Conservation (phyloP, 176 grass and related monocot genomes). For the Dendrocalamus sinicus region DNA sequence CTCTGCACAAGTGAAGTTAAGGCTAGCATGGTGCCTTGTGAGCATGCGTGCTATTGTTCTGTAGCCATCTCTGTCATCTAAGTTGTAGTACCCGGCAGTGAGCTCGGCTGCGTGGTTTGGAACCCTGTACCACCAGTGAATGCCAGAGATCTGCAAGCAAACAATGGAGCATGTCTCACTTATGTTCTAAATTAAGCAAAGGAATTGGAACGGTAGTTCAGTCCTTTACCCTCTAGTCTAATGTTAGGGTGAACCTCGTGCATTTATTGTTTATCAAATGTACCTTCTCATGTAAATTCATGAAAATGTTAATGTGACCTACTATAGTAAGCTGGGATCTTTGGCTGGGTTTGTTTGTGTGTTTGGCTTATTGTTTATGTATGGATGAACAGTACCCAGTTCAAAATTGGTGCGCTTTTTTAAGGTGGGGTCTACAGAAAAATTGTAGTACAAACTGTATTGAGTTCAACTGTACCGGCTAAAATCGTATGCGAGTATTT, state of each 20-base stretch:
- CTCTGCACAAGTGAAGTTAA: constrained; percentile 96
- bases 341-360: constrained; percentile 45
- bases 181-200: constrained; percentile 31
- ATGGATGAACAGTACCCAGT: too few relatives aligned
- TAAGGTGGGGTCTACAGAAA: too few relatives aligned
- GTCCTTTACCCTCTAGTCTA: not conserved
- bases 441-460: too few relatives aligned
- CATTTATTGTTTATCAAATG: constrained; percentile 2
- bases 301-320: not conserved
- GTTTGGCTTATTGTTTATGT: too few relatives aligned
- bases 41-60: constrained; percentile 79
- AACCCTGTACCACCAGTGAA: constrained; percentile 91
- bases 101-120: constrained; percentile 89
- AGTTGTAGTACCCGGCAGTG: constrained; percentile 82
- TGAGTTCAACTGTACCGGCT: too few relatives aligned
- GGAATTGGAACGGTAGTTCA: not conserved
- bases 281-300: not conserved
- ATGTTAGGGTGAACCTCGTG: not conserved
- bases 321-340: not conserved
- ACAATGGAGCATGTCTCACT: constrained; percentile 16
- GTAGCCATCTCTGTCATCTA: constrained; percentile 80
- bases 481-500: too few relatives aligned
- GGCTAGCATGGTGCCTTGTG: constrained; percentile 58
- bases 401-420: too few relatives aligned
- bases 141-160: constrained; percentile 66